These are phyloP conservation scores for Calonectria hawksworthii DNA, from an alignment of 2,329 filamentous ascomycete species.

Conservation along the genomic window DNA sequence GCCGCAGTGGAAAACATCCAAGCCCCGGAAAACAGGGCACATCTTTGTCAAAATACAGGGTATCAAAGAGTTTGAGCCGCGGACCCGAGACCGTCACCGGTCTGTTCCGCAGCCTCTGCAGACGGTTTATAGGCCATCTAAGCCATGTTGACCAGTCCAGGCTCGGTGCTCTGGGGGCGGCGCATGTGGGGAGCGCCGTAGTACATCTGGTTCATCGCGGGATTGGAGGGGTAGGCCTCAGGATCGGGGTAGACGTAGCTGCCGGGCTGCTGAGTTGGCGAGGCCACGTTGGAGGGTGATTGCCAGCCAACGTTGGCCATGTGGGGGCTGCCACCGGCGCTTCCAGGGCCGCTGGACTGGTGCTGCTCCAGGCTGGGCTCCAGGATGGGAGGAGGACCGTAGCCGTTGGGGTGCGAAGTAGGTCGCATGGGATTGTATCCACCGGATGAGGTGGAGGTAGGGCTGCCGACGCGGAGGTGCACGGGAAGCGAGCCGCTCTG, in stretches of 20 bases:
- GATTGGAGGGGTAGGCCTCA: constrained; percentile 75
- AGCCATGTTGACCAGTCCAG: constrained; percentile 61
- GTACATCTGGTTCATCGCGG: constrained; percentile 77
- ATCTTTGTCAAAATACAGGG: constrained; percentile 38
- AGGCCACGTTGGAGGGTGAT: constrained; percentile 81
- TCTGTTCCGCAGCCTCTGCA: constrained; percentile 26
- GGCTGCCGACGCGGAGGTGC: constrained; percentile 83
- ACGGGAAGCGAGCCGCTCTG: constrained; percentile 84
- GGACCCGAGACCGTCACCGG: constrained; percentile 15
- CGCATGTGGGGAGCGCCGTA: constrained; percentile 79
- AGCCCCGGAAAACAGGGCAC: constrained; percentile 30
- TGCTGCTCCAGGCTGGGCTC: constrained; percentile 88
- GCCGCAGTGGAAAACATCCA: constrained; percentile 31
- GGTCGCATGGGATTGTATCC: constrained; percentile 71
- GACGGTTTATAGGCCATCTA: constrained; percentile 44
- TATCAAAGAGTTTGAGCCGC: constrained; percentile 37
- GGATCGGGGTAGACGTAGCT: constrained; percentile 87
- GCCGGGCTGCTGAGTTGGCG: constrained; percentile 77
- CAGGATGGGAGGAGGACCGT: constrained; percentile 86
- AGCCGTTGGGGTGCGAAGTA: constrained; percentile 88
- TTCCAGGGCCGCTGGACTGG: constrained; percentile 71
- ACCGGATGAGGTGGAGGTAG: constrained; percentile 75
- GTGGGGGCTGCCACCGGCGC: constrained; percentile 87
- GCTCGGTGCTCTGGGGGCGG: constrained; percentile 82
- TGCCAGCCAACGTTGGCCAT: constrained; percentile 88